Percentiles rank a stretch among this genome's conserved stretches.
Evolutionary conservation across 2,329 filamentous ascomycete genomes (phyloP).

Genomic region (Alternaria novae-zelandiae): DNA sequence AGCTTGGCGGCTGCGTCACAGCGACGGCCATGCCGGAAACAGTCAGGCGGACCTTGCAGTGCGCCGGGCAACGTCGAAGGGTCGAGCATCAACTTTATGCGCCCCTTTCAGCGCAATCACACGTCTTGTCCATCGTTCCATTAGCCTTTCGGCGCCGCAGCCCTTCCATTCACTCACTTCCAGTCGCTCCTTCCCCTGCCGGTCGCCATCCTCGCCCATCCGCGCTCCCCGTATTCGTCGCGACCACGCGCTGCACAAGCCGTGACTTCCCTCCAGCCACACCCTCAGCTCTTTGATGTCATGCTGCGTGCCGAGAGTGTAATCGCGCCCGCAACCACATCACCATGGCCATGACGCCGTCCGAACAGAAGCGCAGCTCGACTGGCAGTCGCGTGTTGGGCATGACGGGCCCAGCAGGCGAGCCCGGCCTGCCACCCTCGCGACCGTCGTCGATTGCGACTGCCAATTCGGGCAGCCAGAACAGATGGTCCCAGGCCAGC

Average conservation of each 20-base stretch:
- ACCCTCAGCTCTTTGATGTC: constrained; percentile 29
- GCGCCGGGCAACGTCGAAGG: constrained; percentile 4
- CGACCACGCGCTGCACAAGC: not conserved
- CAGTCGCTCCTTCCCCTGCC: constrained; percentile 16
- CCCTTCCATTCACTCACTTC: constrained; percentile 28
- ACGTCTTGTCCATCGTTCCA: constrained; percentile 1
- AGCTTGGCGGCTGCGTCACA: constrained; percentile 23
- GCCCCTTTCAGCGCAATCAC: constrained; percentile 23
- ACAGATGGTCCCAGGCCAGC: constrained; percentile 61
- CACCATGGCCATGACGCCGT: constrained; percentile 43
- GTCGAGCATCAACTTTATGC: constrained; percentile 20
- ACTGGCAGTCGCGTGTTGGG: constrained; percentile 46
- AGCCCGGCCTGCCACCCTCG: constrained; percentile 56
- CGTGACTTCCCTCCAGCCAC: not conserved
- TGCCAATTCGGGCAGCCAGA: constrained; percentile 48
- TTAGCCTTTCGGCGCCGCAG: constrained; percentile 16
- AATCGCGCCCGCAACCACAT: constrained; percentile 32
- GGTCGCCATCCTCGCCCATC: not conserved
- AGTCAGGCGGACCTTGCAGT: constrained; percentile 23
- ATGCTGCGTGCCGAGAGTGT: constrained; percentile 37
- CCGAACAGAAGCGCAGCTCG: constrained; percentile 41
- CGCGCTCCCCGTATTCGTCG: constrained; percentile 11
- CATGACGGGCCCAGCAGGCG: constrained; percentile 55
- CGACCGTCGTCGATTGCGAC: constrained; percentile 53
- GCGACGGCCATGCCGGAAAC: constrained; percentile 11